Evolutionary conservation across 345 rosid species (phyloP).

Genomic region (Clausena lansium): DNA sequence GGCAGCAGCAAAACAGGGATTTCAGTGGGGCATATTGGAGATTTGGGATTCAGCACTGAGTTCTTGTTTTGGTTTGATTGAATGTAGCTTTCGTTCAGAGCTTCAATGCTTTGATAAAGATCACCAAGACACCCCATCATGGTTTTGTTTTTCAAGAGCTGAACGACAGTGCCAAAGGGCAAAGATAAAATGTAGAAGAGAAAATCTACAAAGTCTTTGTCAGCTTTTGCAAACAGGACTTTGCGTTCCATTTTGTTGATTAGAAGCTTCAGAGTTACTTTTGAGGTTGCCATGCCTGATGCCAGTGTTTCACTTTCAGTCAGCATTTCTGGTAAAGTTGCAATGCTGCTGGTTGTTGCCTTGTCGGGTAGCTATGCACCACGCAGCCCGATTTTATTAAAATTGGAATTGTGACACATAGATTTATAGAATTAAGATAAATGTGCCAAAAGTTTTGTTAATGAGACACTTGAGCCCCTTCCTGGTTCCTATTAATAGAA

Average conservation of each 20-base stretch:
- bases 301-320: no score
- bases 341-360: no score
- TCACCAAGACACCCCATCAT: not conserved
- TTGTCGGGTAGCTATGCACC: no score
- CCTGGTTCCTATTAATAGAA: no score
- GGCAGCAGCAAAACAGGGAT: not conserved
- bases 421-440: no score
- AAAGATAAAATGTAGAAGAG: slow-evolving; percentile 4
- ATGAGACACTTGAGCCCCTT: no score
- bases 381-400: no score
- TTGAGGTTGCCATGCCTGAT: not conserved
- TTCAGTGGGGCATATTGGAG: not conserved
- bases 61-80: slow-evolving; percentile 11
- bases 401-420: no score
- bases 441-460: no score
- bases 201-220: slow-evolving; percentile 35
- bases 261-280: slow-evolving; percentile 5
- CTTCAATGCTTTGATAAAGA: slow-evolving; percentile 10
- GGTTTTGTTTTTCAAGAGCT: not conserved
- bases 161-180: slow-evolving; percentile 17
- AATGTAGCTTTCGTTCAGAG: not conserved
- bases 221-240: slow-evolving; percentile 29
- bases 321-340: no score
- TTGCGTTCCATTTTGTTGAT: slow-evolving; percentile 10
- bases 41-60: not conserved